Percentiles rank a stretch among this genome's conserved stretches.
Conservation (phyloP, 2,329 filamentous ascomycete genomes). For the Penicillium nordicum region DNA sequence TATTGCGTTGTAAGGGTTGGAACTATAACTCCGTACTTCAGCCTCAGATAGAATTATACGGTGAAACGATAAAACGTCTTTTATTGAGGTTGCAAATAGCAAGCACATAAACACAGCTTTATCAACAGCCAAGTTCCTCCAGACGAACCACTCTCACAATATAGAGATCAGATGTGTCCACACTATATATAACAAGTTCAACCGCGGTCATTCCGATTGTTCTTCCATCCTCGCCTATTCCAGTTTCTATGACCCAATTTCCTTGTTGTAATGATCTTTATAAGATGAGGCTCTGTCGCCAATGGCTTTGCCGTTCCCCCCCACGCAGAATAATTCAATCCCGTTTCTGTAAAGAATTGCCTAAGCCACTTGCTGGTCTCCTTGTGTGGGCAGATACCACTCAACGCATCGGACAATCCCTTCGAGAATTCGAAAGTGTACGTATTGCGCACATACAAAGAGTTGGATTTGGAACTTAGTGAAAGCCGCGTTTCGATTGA, state of each 20-base stretch:
- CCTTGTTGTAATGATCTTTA: background rate
- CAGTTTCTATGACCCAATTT: background rate
- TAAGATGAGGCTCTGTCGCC: background rate
- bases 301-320: accelerated
- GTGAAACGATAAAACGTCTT: too few species aligned
- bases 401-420: background rate
- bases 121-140: background rate
- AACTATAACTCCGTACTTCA: too few species aligned
- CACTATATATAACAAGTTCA: background rate
- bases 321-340: background rate
- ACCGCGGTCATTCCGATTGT: background rate
- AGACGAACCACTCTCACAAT: background rate
- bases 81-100: too few species aligned
- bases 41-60: too few species aligned
- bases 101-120: too few species aligned
- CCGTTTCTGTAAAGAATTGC: background rate
- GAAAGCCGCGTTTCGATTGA: background rate
- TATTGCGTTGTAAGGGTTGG: too few species aligned
- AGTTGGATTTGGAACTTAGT: background rate
- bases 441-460: background rate
- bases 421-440: background rate
- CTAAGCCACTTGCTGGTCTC: background rate
- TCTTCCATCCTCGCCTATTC: background rate
- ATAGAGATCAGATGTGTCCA: background rate
- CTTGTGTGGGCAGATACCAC: background rate